Base-by-base conservation (phyloP, 2,329 filamentous ascomycete species). In the Talaromyces islandicus region DNA sequence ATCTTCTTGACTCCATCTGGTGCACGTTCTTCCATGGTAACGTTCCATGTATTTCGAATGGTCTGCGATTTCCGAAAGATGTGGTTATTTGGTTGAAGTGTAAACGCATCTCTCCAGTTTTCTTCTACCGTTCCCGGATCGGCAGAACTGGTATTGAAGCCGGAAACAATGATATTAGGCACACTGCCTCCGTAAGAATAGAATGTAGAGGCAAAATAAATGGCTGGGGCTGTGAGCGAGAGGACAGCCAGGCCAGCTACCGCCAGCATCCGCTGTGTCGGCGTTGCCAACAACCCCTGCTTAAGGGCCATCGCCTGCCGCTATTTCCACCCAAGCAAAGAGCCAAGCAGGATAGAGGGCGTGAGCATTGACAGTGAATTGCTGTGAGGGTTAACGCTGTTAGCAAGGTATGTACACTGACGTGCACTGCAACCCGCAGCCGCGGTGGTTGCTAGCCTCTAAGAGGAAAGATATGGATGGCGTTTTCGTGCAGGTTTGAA, bases 181-280 rank as follows among this genome's bases (percentile, higher is more conserved):
- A 21, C 43, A 25, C 14, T 25, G 43, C 9, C 43, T 25, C 43
- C 19, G 3, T 21, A 50, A 14, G 43, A n/a, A 25, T 24, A 50
- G 19, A 50, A 50, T 2, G 43, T 50, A 25, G 66, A 83, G 86
- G 84, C 84, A 87, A 57, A 75, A 75, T 64, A 83, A 86, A 2
- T 81, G 78, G 17, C 77, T 77, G 4, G 86, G 72, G 54, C 73
- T 77, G n/a, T 83, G 78, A 7, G 80, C 77, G 1, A 76, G 75
- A 62, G 43, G 19, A 25, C 19, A 12, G 43, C 43, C 10, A 50
- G 12, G 19, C 9, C 24, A 50, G 43, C 43, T 14, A 50, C 19
- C 19, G 17, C 43, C 19, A 50, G 19, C 43, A 50, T 14, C 19
- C 43, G 43, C 43, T n/a, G 43, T 25, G 19, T 24, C 10, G 19